phyloP scores from a whole-genome alignment of 805 yeast genomes.

The Saturnispora galanensis region DNA sequence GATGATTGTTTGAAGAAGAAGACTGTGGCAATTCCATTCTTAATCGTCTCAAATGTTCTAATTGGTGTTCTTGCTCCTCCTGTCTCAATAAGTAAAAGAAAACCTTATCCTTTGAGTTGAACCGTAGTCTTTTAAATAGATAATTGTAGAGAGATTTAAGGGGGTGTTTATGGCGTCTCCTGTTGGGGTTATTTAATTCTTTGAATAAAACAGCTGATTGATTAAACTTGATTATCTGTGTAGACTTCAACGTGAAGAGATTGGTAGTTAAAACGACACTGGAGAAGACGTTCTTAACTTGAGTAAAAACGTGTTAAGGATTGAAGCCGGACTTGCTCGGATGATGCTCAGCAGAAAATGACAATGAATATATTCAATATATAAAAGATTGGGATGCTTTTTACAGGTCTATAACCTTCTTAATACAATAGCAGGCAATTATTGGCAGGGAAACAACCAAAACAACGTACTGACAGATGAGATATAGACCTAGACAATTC shows the following conservation, averaged over 20 bases:
- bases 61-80: constrained; percentile 14
- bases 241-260: too few relatives aligned
- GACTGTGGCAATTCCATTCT: not conserved
- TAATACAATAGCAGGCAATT: constrained; percentile 36
- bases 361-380: not conserved
- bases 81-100: constrained; percentile 19
- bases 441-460: constrained; percentile 41
- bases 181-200: too few relatives aligned
- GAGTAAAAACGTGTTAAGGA: too few relatives aligned
- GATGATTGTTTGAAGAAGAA: not conserved
- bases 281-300: too few relatives aligned
- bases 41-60: constrained; percentile 8
- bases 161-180: too few relatives aligned
- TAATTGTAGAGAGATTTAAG: not conserved
- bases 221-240: too few relatives aligned
- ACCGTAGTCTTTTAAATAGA: not conserved
- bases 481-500: constrained; percentile 45
- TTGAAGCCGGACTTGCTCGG: constrained; percentile 14
- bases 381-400: not conserved
- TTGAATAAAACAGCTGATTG: too few relatives aligned
- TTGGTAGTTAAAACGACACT: too few relatives aligned
- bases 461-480: constrained; percentile 39
- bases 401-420: constrained; percentile 20
- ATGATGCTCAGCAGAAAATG: constrained; percentile 17
- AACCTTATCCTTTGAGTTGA: constrained; percentile 20